Percentiles rank a stretch among this genome's conserved stretches.
These are phyloP conservation scores for Colletotrichum ledebouriae DNA, from an alignment of 2,329 filamentous ascomycete species.

Conservation along the genomic window DNA sequence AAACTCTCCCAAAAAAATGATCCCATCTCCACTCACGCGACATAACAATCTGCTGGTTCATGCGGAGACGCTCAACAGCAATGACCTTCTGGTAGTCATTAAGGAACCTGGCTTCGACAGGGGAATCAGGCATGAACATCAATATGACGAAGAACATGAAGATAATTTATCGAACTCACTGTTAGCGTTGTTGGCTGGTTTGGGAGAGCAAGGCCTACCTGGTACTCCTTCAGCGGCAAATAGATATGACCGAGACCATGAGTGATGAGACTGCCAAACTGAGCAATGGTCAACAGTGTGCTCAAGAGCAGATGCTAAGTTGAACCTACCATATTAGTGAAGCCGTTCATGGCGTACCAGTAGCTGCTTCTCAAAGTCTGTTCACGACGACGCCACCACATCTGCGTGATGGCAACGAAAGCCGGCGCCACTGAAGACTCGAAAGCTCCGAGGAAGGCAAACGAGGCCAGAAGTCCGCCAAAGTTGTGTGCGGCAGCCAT, in stretches of 20 bases:
- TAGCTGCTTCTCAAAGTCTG: constrained; percentile 50
- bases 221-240: constrained; percentile 58
- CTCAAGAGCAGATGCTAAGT: neutral
- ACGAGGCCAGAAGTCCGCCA: constrained; percentile 57
- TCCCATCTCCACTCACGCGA: constrained; percentile 57
- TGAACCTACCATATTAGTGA: constrained; percentile 42
- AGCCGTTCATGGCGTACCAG: constrained; percentile 51
- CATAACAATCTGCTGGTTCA: constrained; percentile 62
- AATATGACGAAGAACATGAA: constrained; percentile 66
- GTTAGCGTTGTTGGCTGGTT: neutral
- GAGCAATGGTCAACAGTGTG: constrained; percentile 27
- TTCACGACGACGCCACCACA: constrained; percentile 53
- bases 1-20: constrained; percentile 56
- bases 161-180: constrained; percentile 55
- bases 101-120: constrained; percentile 70
- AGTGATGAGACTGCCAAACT: constrained; percentile 67
- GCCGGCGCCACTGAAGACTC: constrained; percentile 63
- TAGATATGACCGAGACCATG: constrained; percentile 68
- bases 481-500: constrained; percentile 66
- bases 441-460: constrained; percentile 61
- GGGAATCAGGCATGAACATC: constrained; percentile 72
- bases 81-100: constrained; percentile 67
- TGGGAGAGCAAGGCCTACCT: constrained; percentile 51
- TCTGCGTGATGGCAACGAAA: constrained; percentile 63
- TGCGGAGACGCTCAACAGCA: constrained; percentile 68